Percentiles rank a stretch among this genome's conserved stretches.
Conservation (phyloP, 73 alveolate genomes). For the Blepharisma japonicum region DNA sequence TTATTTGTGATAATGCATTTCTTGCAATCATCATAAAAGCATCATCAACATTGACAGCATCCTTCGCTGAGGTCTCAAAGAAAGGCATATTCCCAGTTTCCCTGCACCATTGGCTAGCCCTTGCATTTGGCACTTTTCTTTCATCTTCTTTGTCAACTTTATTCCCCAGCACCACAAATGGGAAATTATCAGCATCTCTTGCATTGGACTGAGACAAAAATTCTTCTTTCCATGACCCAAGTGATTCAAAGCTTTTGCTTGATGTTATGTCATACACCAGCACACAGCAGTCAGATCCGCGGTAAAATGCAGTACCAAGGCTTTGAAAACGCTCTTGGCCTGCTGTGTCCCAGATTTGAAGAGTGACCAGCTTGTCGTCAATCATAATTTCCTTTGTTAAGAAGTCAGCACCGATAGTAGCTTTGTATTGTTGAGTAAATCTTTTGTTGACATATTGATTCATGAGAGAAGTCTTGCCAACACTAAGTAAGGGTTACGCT, state of each 20-base stretch:
- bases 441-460: slow-evolving; percentile 81
- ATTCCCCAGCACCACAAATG: slow-evolving; percentile 96
- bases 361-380: slow-evolving; percentile 88
- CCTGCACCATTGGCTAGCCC: slow-evolving; percentile 90
- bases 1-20: slow-evolving; percentile 49
- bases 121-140: slow-evolving; percentile 67
- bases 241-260: slow-evolving; percentile 80
- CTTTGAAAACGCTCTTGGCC: slow-evolving; percentile 75
- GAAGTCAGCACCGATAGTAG: slow-evolving; percentile 98
- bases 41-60: slow-evolving; percentile 75
- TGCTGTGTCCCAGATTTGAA: slow-evolving; percentile 69
- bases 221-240: slow-evolving; percentile 93
- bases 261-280: slow-evolving; percentile 87
- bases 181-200: slow-evolving; percentile 91
- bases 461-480: slow-evolving; percentile 94
- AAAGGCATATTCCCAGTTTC: slow-evolving; percentile 73
- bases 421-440: slow-evolving; percentile 81
- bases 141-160: slow-evolving; percentile 67
- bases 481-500: slow-evolving; percentile 66
- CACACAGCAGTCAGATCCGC: slow-evolving; percentile 98
- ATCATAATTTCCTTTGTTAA: slow-evolving; percentile 85
- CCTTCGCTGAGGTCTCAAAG: slow-evolving; percentile 85
- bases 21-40: slow-evolving; percentile 81
- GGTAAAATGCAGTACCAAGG: slow-evolving; percentile 96
- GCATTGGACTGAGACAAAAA: slow-evolving; percentile 83